Conservation (phyloP, 208 protist species). For the Trypanosoma melophagium region DNA sequence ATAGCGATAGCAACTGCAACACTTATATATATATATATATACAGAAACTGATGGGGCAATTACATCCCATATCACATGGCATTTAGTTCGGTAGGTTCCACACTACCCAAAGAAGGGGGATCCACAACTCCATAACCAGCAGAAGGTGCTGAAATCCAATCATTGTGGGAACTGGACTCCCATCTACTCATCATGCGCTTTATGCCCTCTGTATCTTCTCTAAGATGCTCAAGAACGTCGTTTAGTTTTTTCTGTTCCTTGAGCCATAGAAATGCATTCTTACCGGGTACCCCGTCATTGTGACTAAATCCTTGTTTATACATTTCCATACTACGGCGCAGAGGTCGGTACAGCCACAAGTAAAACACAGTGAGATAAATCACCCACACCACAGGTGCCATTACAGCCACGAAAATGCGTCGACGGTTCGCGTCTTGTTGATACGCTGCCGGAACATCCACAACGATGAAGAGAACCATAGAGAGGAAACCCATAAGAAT, state of each 20-base stretch:
- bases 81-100: too few species aligned
- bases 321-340: constrained; percentile 38
- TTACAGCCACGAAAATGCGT: constrained; percentile 55
- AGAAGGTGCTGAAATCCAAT: too few species aligned
- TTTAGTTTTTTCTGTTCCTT: constrained; percentile 72
- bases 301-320: constrained; percentile 33
- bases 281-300: constrained; percentile 6
- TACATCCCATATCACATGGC: too few species aligned
- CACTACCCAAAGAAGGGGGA: too few species aligned
- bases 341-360: constrained; percentile 52
- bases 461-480: constrained; percentile 43
- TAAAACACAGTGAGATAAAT: constrained; percentile 54
- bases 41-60: too few species aligned
- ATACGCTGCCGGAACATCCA: constrained; percentile 54
- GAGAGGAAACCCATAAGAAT: constrained; percentile 54
- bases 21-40: constrained; percentile 7
- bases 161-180: too few species aligned
- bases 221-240: constrained; percentile 34
- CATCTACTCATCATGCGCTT: constrained; percentile 12
- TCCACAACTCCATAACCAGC: too few species aligned
- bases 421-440: constrained; percentile 30
- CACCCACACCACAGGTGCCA: constrained; percentile 44
- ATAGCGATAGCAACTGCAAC: neutral
- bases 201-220: constrained; percentile 29
- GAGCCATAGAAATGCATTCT: constrained; percentile 30